Base-by-base conservation (phyloP, 1,284 basidiomycete species). In the Ceratobasidium sp. region DNA sequence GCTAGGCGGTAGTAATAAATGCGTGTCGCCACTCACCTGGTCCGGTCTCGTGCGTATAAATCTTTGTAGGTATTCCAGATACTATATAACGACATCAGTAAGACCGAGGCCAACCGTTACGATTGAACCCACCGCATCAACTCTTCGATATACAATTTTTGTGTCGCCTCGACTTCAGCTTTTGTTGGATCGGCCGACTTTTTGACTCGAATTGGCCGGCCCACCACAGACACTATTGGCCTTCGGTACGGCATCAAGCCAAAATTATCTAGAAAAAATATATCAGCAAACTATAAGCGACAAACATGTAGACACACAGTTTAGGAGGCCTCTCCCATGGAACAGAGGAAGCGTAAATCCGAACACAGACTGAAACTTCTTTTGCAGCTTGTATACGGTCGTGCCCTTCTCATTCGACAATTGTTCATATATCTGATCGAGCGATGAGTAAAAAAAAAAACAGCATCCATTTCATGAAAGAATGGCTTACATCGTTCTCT, bases 331-430 rank as follows among this genome's bases (percentile, higher is more conserved):
- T 80, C 96, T 88, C 3, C 96, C 96, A 84, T 97, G 96, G 85
- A 98, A 97, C 57, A 97, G 85, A 30, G 97, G 97, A n/a, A 99
- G 86, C 0, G 97, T 99, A 83, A 99, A 99, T 0, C 97, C 98
- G 82, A 99, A 98, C 54, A 95, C 84, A 67, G 88, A 89, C 84
- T 98, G 96, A 84, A 99, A 98, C 81, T 91, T 91, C 84, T 95
- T 95, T 85, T 99, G 96, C 10, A 98, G 82, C 30, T 87, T 89
- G 85, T 96, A 94, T 48, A 99, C 86, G n/a, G 91, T 91, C 0
- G 97, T 98, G 0, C 97, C 97, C 81, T 93, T 93, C 81, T 96
- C 92, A 83, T 98, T 99, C 0, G 96, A 92, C 89, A 99, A 93
- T 87, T 99, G 97, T 80, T 96, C 90, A 82, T 96, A 99, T 73